A percentile compares a stretch with the other conserved stretches of the same genome.
These are phyloP conservation scores for Neopestalotiopsis sp. DNA, from an alignment of 2,329 filamentous ascomycete species.

Conservation along the genomic window DNA sequence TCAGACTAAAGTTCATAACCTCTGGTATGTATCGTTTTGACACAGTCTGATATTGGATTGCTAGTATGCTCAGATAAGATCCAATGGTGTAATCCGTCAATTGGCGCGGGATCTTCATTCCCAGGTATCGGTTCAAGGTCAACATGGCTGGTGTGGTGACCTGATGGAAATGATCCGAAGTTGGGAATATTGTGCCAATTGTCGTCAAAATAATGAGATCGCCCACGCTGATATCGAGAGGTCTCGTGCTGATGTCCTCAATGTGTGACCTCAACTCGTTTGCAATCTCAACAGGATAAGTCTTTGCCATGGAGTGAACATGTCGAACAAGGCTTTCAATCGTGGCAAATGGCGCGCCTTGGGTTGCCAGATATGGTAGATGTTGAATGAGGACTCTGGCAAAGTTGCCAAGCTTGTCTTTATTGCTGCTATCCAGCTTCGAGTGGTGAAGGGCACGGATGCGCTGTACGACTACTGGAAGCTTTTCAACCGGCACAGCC, in stretches of 20 bases:
- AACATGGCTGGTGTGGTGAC: constrained; percentile 91
- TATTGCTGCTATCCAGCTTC: constrained; percentile 84
- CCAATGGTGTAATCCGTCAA: constrained; percentile 75
- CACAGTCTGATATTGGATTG: constrained; percentile 80
- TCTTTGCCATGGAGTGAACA: constrained; percentile 89
- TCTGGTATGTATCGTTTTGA: constrained; percentile 92
- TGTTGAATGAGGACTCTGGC: constrained; percentile 69
- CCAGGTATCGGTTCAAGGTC: constrained; percentile 82
- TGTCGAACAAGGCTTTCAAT: constrained; percentile 86
- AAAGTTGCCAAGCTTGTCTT: constrained; percentile 77
- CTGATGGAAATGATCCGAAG: constrained; percentile 96
- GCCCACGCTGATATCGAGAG: constrained; percentile 63
- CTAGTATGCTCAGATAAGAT: constrained; percentile 78
- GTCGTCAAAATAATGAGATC: constrained; percentile 86
- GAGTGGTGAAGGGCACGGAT: constrained; percentile 93
- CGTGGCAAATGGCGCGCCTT: constrained; percentile 61
- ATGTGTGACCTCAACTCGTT: constrained; percentile 80
- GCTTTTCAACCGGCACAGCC: constrained; percentile 65
- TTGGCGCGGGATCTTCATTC: constrained; percentile 72
- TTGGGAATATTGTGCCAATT: constrained; percentile 85
- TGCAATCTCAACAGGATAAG: constrained; percentile 79
- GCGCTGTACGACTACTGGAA: constrained; percentile 83
- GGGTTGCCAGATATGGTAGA: constrained; percentile 54
- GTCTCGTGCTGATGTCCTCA: constrained; percentile 55
- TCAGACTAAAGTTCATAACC: constrained; percentile 79